These are phyloP conservation scores for Chenopodium suecicum DNA, from an alignment of 148 eudicot genomes.

Conservation along the genomic window DNA sequence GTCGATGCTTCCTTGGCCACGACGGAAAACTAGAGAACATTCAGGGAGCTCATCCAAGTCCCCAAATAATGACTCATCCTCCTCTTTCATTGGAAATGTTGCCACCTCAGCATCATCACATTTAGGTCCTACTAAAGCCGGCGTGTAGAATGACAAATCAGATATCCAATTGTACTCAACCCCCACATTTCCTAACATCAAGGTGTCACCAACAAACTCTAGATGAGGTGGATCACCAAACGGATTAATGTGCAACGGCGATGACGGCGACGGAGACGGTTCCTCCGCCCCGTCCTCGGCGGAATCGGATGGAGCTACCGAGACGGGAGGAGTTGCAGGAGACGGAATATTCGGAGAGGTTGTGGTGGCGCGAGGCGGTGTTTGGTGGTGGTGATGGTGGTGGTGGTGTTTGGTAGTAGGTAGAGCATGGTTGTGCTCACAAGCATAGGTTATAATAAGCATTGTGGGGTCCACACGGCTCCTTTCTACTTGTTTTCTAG, in stretches of 20 bases:
- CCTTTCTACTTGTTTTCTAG: slow-evolving; percentile 70
- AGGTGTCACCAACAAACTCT: slow-evolving; percentile 27
- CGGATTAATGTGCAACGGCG: slow-evolving; percentile 17
- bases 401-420: slow-evolving; percentile 46
- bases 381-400: slow-evolving; percentile 14
- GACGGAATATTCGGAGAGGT: slow-evolving; percentile 22
- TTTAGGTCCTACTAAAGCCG: slow-evolving; percentile 42
- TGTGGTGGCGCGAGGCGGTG: slow-evolving; percentile 1
- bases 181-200: slow-evolving; percentile 24
- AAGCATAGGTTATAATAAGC: slow-evolving; percentile 55
- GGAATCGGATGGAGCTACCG: neutral
- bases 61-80: slow-evolving; percentile 54
- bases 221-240: slow-evolving; percentile 28
- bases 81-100: slow-evolving; percentile 45
- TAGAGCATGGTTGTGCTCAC: slow-evolving; percentile 57
- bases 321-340: neutral
- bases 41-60: slow-evolving; percentile 67
- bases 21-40: slow-evolving; percentile 47
- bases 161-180: slow-evolving; percentile 47
- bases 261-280: neutral
- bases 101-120: slow-evolving; percentile 38
- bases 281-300: neutral
- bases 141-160: slow-evolving; percentile 39
- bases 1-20: slow-evolving; percentile 13
- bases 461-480: slow-evolving; percentile 58